These are phyloP conservation scores for Fusarium nodosum DNA, from an alignment of 2,329 filamentous ascomycete species.

Conservation along the genomic window DNA sequence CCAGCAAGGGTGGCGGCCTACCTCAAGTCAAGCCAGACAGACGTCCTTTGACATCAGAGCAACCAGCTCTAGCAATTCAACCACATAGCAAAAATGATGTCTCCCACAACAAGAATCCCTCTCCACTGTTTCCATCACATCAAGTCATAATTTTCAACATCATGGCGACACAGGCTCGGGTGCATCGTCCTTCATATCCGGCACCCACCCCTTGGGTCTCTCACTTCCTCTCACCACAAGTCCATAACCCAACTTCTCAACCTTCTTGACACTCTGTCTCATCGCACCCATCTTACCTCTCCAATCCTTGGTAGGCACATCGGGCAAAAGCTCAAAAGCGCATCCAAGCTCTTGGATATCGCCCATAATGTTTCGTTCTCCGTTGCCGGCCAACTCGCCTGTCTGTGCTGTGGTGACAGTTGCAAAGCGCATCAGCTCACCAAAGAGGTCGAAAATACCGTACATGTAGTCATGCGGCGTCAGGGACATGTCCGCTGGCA, in stretches of 20 bases:
- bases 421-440: conserved; percentile 97
- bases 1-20: background rate
- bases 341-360: conserved; percentile 86
- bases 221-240: conserved; percentile 89
- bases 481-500: conserved; percentile 70
- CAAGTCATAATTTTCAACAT: background rate
- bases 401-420: conserved; percentile 87
- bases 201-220: conserved; percentile 91
- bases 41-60: conserved; percentile 4
- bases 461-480: conserved; percentile 89
- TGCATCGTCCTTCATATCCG: conserved; percentile 71
- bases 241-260: conserved; percentile 90
- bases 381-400: conserved; percentile 63
- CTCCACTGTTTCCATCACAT: background rate
- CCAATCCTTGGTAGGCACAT: conserved; percentile 68
- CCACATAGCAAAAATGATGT: conserved; percentile 18
- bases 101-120: conserved; percentile 3
- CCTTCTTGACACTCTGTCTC: conserved; percentile 90
- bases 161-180: conserved; percentile 51
- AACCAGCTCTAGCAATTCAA: conserved; percentile 25
- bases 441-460: conserved; percentile 92
- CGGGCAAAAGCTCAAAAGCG: conserved; percentile 80
- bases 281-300: conserved; percentile 88
- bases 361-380: conserved; percentile 73
- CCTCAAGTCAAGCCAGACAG: background rate